Percentiles rank a stretch among this genome's conserved stretches.
Evolutionary conservation across 441 rosid species (phyloP).

Genomic region (Daphne laureola): DNA sequence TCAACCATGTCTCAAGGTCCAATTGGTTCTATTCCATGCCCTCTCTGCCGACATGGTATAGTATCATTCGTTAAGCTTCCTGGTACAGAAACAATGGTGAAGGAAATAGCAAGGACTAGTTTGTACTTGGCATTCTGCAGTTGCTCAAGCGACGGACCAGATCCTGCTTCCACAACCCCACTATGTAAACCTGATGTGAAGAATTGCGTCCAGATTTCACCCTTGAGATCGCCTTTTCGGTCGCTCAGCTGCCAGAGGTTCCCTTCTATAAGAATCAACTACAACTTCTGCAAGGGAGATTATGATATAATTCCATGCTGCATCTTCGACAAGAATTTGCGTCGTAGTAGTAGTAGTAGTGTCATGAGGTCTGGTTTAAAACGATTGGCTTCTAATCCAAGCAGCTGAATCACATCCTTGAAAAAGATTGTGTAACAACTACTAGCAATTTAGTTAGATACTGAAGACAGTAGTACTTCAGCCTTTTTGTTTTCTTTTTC

Average conservation of each 20-base stretch:
- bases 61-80: constrained; percentile 71
- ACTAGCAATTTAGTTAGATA: constrained; percentile 61
- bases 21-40: constrained; percentile 81
- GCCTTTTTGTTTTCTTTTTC: constrained; percentile 3
- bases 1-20: constrained; percentile 40
- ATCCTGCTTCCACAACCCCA: constrained; percentile 44
- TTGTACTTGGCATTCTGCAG: constrained; percentile 70
- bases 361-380: constrained; percentile 43
- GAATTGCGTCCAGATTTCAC: constrained; percentile 45
- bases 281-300: constrained; percentile 70
- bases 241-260: constrained; percentile 68
- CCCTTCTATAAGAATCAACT: constrained; percentile 42
- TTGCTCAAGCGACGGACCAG: constrained; percentile 58
- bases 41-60: constrained; percentile 83
- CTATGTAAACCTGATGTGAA: constrained; percentile 59
- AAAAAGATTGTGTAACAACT: constrained; percentile 58
- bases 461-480: constrained; percentile 25
- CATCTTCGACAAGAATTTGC: constrained; percentile 22
- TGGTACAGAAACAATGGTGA: constrained; percentile 26
- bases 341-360: constrained; percentile 28
- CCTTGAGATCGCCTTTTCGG: constrained; percentile 62
- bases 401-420: constrained; percentile 55
- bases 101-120: constrained; percentile 54
- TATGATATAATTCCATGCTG: constrained; percentile 44
- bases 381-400: constrained; percentile 36